A percentile compares a stretch with the other conserved stretches of the same genome.
phyloP scores from a whole-genome alignment of 208 protist genomes.

The Acanthamoeba triangularis region DNA sequence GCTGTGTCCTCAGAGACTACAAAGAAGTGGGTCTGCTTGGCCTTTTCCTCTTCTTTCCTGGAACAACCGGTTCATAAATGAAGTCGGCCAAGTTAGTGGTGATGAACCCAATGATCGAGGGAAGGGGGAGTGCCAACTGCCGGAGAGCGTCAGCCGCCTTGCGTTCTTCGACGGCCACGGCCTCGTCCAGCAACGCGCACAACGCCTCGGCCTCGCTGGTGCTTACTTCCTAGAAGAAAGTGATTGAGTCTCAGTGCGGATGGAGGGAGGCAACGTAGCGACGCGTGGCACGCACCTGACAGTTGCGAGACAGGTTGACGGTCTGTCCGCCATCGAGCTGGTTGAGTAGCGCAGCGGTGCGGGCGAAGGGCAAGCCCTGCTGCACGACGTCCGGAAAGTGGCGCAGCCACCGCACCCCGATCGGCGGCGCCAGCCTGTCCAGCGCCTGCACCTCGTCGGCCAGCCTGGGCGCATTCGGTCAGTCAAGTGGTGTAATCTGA shows the following conservation, averaged over 20 bases:
- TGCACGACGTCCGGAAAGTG: background rate
- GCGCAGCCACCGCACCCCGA: background rate
- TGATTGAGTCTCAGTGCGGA: background rate
- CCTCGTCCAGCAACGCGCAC: background rate
- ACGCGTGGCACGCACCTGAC: background rate
- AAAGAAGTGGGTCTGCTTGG: background rate
- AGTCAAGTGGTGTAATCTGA: too few relatives aligned
- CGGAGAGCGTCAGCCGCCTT: background rate
- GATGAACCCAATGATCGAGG: background rate
- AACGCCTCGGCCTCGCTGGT: background rate
- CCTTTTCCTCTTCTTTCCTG: background rate
- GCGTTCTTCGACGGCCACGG: background rate
- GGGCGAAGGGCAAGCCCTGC: background rate
- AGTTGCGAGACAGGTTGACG: slow-evolving; percentile 4
- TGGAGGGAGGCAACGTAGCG: too few relatives aligned
- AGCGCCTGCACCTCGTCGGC: background rate
- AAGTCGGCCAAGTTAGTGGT: background rate
- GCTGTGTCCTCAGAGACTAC: background rate
- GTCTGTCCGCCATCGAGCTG: background rate
- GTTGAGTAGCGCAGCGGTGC: background rate
- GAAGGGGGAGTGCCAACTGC: background rate
- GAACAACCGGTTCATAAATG: too few relatives aligned
- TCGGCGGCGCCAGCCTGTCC: background rate
- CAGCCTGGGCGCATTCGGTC: too few relatives aligned
- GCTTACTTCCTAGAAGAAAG: background rate